A percentile compares a stretch with the other conserved stretches of the same genome.
Evolutionary conservation across 1,139 yeast genomes (phyloP).

Genomic region (Torulaspora globosa): DNA sequence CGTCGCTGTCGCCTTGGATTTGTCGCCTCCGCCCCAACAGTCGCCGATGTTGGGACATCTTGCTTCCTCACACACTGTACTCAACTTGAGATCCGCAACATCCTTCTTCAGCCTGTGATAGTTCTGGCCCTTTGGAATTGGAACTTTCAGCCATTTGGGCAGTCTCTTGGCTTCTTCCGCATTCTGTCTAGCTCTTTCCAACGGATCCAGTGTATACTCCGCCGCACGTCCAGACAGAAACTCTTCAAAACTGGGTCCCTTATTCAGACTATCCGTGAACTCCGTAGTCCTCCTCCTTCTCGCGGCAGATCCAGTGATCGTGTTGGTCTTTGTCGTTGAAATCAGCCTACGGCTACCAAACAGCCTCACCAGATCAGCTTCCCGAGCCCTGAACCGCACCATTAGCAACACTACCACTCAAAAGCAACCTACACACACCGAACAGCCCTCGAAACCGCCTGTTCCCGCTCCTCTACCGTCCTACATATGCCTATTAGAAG

Average conservation of each 20-base stretch:
- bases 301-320: conserved; percentile 15
- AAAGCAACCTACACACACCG: neutral
- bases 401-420: neutral
- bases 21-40: conserved; percentile 97
- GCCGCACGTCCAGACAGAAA: conserved; percentile 79
- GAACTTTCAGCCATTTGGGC: conserved; percentile 92
- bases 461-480: neutral
- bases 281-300: conserved; percentile 51
- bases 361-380: neutral
- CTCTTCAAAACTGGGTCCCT: conserved; percentile 93
- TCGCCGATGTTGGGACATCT: conserved; percentile 98
- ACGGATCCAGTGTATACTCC: conserved; percentile 58
- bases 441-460: neutral
- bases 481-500: neutral
- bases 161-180: conserved; percentile 42
- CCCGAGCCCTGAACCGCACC: neutral
- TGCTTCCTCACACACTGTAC: conserved; percentile 98
- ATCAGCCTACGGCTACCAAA: conserved; percentile 10
- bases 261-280: conserved; percentile 67
- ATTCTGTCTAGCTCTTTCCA: conserved; percentile 58
- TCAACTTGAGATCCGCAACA: conserved; percentile 78
- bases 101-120: conserved; percentile 79
- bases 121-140: conserved; percentile 87
- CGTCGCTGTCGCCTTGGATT: conserved; percentile 96
- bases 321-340: conserved; percentile 15